phyloP scores from a whole-genome alignment of 495 filamentous ascomycete species.

The Penicillium waksmanii region DNA sequence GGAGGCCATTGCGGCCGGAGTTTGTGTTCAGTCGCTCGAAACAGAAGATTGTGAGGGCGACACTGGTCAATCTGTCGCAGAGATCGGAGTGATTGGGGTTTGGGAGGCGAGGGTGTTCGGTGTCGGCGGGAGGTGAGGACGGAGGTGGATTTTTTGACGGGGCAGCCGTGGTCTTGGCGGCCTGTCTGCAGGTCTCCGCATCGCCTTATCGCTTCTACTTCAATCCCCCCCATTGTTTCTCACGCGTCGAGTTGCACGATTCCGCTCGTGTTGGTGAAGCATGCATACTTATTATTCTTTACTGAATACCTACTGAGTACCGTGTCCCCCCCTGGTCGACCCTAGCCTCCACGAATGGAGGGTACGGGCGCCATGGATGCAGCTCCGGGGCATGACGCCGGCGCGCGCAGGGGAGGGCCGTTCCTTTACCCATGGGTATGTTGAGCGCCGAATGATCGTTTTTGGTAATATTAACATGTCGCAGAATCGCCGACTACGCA shows the following conservation, averaged over 20 bases:
- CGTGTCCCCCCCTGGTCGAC: background rate
- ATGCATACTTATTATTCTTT: constrained; percentile 4
- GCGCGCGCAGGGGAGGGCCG: constrained; percentile 27
- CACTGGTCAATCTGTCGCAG: constrained; percentile 15
- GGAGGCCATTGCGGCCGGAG: constrained; percentile 48
- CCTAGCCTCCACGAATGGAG: constrained; percentile 15
- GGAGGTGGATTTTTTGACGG: constrained; percentile 41
- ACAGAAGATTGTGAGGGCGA: background rate
- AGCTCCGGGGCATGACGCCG: constrained; percentile 26
- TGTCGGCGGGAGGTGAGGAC: constrained; percentile 25
- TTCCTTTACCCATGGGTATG: constrained; percentile 31
- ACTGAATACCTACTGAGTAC: constrained; percentile 8
- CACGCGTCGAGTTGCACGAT: background rate
- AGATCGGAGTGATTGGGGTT: constrained; percentile 10
- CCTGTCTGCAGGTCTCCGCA: constrained; percentile 32
- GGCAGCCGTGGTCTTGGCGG: constrained; percentile 31
- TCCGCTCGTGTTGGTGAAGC: background rate
- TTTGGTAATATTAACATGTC: background rate
- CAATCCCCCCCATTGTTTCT: background rate
- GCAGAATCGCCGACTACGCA: constrained; percentile 85
- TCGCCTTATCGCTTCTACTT: constrained; percentile 22
- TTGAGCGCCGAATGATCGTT: background rate
- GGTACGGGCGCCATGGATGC: constrained; percentile 16
- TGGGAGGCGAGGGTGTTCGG: constrained; percentile 13
- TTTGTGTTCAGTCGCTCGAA: constrained; percentile 16